Percentiles rank a stretch among this genome's conserved stretches.
These are phyloP conservation scores for Eimeria maxima DNA, from an alignment of 169 alveolate genomes.

Conservation along the genomic window DNA sequence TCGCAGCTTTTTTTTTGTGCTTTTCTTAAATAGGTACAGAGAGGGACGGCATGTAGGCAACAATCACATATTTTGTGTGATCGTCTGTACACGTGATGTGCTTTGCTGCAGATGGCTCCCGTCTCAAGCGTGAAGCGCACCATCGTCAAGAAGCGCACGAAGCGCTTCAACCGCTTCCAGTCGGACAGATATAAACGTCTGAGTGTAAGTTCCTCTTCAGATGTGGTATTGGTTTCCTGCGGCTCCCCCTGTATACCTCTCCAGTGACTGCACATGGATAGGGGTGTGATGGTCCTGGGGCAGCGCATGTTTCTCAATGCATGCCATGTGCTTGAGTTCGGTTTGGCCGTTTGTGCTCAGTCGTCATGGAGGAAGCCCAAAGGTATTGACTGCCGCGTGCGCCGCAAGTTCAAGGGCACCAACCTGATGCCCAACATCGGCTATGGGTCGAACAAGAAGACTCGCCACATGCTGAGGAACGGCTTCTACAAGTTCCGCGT, in stretches of 20 bases:
- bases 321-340: neutral
- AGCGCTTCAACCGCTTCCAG: constrained; percentile 97
- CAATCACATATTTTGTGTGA: neutral
- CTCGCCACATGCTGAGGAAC: constrained; percentile 96
- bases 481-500: constrained; percentile 96
- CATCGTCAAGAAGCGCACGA: constrained; percentile 97
- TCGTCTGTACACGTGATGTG: neutral
- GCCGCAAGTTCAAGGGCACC: constrained; percentile 98
- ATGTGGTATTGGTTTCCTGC: neutral
- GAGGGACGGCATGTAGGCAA: neutral
- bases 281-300: neutral
- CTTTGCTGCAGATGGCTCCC: constrained; percentile 83
- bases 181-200: constrained; percentile 97
- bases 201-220: constrained; percentile 88
- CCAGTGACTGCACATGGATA: neutral
- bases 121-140: constrained; percentile 86
- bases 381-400: constrained; percentile 98
- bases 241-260: neutral
- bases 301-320: neutral
- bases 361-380: constrained; percentile 98
- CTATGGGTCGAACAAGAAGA: constrained; percentile 97
- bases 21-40: neutral
- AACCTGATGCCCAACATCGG: constrained; percentile 98
- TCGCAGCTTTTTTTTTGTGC: neutral
- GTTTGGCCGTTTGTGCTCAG: constrained; percentile 75